Evolutionary conservation across 2,329 filamentous ascomycete species (phyloP).

Genomic region (Akanthomyces muscarius): DNA sequence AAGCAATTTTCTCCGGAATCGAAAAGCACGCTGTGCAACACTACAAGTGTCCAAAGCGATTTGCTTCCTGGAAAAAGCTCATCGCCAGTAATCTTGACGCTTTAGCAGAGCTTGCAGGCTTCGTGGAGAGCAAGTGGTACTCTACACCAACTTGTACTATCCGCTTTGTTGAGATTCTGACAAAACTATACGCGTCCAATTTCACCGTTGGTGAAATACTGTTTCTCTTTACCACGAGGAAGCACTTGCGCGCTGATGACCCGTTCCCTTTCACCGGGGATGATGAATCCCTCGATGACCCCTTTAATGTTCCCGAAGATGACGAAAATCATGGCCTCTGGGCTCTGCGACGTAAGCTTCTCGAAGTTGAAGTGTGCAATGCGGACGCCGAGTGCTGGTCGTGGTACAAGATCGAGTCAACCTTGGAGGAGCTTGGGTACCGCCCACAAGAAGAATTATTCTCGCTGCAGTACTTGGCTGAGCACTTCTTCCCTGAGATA

Average conservation of each 20-base stretch:
- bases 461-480: slow-evolving; percentile 3
- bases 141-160: slow-evolving; percentile 11
- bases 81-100: not conserved
- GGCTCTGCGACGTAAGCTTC: slow-evolving; percentile 9
- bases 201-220: slow-evolving; percentile 13
- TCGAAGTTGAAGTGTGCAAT: slow-evolving; percentile 9
- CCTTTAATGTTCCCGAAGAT: slow-evolving; percentile 15
- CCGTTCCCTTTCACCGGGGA: slow-evolving; percentile 9
- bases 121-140: slow-evolving; percentile 4
- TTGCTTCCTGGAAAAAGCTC: slow-evolving; percentile 2
- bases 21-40: not conserved
- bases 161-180: slow-evolving; percentile 11
- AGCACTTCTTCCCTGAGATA: slow-evolving; percentile 14
- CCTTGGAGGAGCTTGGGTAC: slow-evolving; percentile 2
- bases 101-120: not conserved
- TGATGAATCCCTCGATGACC: slow-evolving; percentile 14
- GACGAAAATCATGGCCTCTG: slow-evolving; percentile 6
- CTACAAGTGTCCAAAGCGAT: slow-evolving; percentile 7
- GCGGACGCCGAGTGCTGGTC: slow-evolving; percentile 3
- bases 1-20: not conserved
- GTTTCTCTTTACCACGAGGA: slow-evolving; percentile 9
- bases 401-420: slow-evolving; percentile 5
- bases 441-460: not conserved
- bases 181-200: slow-evolving; percentile 5
- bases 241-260: slow-evolving; percentile 12